These are phyloP conservation scores for Eucalyptus caleyi DNA, from an alignment of 345 rosid genomes.

Conservation along the genomic window DNA sequence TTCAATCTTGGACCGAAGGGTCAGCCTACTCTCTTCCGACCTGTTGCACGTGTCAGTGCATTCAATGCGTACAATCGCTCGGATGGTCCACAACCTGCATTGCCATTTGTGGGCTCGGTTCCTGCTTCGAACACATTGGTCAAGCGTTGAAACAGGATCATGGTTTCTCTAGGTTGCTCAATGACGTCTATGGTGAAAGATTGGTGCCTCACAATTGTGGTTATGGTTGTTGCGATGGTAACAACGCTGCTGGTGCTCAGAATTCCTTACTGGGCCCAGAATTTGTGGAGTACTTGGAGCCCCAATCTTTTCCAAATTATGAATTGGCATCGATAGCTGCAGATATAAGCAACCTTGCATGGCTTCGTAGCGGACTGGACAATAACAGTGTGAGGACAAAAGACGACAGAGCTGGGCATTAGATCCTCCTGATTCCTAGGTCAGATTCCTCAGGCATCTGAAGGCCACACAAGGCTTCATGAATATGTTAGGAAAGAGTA, in stretches of 20 bases:
- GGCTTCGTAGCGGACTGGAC: slow-evolving; percentile 78
- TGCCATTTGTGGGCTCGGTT: slow-evolving; percentile 11
- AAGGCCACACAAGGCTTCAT: not conserved
- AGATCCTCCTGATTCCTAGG: not conserved
- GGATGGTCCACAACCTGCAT: slow-evolving; percentile 22
- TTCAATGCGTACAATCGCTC: slow-evolving; percentile 22
- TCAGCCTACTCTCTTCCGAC: slow-evolving; percentile 52
- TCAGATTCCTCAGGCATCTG: not conserved
- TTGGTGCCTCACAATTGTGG: slow-evolving; percentile 66
- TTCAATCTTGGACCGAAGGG: slow-evolving; percentile 22
- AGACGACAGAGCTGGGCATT: slow-evolving; percentile 25
- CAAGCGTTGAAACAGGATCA: slow-evolving; percentile 36
- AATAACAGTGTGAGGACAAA: slow-evolving; percentile 27
- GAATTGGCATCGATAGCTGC: slow-evolving; percentile 77
- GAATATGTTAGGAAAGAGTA: not conserved
- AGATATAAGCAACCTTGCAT: slow-evolving; percentile 73
- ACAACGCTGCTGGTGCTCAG: not conserved
- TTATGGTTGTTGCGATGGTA: slow-evolving; percentile 45
- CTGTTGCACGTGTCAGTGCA: slow-evolving; percentile 57
- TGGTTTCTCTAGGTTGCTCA: slow-evolving; percentile 43
- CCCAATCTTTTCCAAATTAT: slow-evolving; percentile 46
- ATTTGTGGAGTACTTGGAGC: slow-evolving; percentile 53
- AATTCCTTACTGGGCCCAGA: slow-evolving; percentile 71
- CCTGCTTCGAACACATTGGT: slow-evolving; percentile 8
- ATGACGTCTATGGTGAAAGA: slow-evolving; percentile 34